phyloP scores from a whole-genome alignment of 2,329 filamentous ascomycete species.

The Saccharata proteae region DNA sequence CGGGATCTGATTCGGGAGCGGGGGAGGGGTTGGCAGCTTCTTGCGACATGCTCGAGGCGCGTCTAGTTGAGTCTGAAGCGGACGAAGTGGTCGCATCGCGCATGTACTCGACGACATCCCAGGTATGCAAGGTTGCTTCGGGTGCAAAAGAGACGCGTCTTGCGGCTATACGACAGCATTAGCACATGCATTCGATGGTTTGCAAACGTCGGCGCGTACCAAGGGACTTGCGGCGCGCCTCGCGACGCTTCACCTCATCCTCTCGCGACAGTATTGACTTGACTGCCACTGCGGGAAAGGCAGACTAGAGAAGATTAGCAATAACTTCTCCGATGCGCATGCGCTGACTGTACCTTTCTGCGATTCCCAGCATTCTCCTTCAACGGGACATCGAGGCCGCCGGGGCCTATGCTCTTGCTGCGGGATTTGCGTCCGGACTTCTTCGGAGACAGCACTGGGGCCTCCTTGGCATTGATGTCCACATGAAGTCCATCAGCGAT shows the following conservation, averaged over 20 bases:
- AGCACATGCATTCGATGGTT: slow-evolving; percentile 10
- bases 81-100: slow-evolving; percentile 73
- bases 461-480: slow-evolving; percentile 15
- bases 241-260: slow-evolving; percentile 52
- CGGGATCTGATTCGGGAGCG: slow-evolving; percentile 32
- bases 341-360: slow-evolving; percentile 51
- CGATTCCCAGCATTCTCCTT: slow-evolving; percentile 65
- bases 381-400: slow-evolving; percentile 65
- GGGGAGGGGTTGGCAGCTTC: slow-evolving; percentile 15
- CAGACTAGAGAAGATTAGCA: slow-evolving; percentile 25
- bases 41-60: slow-evolving; percentile 50
- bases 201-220: slow-evolving; percentile 33
- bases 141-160: slow-evolving; percentile 93
- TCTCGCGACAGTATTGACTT: slow-evolving; percentile 45
- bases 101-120: slow-evolving; percentile 82
- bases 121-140: slow-evolving; percentile 92
- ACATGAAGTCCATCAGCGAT: slow-evolving; percentile 28
- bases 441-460: slow-evolving; percentile 17
- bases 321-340: not conserved
- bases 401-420: slow-evolving; percentile 93
- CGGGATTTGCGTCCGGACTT: slow-evolving; percentile 38
- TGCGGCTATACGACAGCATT: slow-evolving; percentile 43
- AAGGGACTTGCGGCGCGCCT: slow-evolving; percentile 82
- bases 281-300: slow-evolving; percentile 39
- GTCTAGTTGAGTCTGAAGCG: slow-evolving; percentile 59